phyloP scores from a whole-genome alignment of 805 yeast species.

The Kodamaea laetipori region DNA sequence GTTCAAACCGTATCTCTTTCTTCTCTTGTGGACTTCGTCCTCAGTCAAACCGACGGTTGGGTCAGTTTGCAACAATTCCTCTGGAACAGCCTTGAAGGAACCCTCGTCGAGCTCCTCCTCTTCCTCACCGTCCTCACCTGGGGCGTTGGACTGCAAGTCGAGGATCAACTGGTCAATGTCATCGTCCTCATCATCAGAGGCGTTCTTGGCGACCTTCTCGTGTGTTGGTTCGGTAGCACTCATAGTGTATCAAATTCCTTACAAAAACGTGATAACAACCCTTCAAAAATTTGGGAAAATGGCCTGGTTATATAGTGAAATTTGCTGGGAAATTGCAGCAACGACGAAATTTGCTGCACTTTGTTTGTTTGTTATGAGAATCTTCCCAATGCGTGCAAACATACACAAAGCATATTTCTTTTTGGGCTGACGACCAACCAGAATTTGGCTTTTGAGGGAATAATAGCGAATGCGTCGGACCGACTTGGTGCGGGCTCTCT shows the following conservation, averaged over 20 bases:
- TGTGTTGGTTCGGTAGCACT: conserved; percentile 54
- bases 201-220: conserved; percentile 55
- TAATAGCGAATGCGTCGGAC: conserved; percentile 1
- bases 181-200: conserved; percentile 55
- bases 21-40: conserved; percentile 78
- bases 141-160: conserved; percentile 75
- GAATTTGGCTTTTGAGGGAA: conserved; percentile 3
- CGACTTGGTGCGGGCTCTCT: not conserved
- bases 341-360: conserved; percentile 3
- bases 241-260: conserved; percentile 19
- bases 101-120: conserved; percentile 36
- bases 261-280: conserved; percentile 1
- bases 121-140: conserved; percentile 25
- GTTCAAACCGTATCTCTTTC: conserved; percentile 88
- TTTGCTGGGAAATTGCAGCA: conserved; percentile 10
- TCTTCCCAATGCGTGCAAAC: conserved; percentile 1
- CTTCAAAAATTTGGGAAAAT: conserved; percentile 6
- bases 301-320: conserved; percentile 9
- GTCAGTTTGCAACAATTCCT: conserved; percentile 81
- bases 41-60: conserved; percentile 73
- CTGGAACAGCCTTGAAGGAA: conserved; percentile 74
- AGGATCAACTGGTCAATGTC: conserved; percentile 65
- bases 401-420: conserved; percentile 1
- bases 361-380: conserved; percentile 9
- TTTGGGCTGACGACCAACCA: conserved; percentile 5